A percentile compares a stretch with the other conserved stretches of the same genome.
These are phyloP conservation scores for Aspergillus ruber DNA, from an alignment of 2,329 filamentous ascomycete genomes.

Conservation along the genomic window DNA sequence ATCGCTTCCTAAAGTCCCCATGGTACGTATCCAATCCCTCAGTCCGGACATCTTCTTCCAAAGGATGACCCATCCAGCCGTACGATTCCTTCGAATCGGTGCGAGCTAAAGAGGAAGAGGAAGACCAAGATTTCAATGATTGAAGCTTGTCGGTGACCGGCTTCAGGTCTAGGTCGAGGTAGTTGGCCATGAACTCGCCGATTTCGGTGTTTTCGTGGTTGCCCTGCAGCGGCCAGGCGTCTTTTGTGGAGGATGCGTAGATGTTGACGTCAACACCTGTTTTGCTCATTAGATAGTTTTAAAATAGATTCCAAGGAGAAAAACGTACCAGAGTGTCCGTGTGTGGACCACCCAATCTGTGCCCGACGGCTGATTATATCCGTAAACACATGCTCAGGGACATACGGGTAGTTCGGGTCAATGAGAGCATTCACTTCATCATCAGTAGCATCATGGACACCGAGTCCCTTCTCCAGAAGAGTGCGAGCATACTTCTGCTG, in stretches of 20 bases:
- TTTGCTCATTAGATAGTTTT: slow-evolving; percentile 4
- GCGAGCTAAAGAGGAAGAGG: background rate
- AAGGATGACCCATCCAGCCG: slow-evolving; percentile 37
- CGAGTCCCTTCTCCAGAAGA: slow-evolving; percentile 64
- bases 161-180: slow-evolving; percentile 73
- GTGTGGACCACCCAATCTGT: slow-evolving; percentile 88
- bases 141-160: slow-evolving; percentile 69
- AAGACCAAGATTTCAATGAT: slow-evolving; percentile 17
- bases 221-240: slow-evolving; percentile 60
- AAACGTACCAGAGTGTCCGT: slow-evolving; percentile 65
- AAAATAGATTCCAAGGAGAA: background rate
- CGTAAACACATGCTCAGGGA: slow-evolving; percentile 59
- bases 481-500: slow-evolving; percentile 58
- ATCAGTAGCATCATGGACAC: slow-evolving; percentile 65
- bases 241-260: slow-evolving; percentile 68
- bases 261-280: slow-evolving; percentile 89
- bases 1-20: slow-evolving; percentile 37
- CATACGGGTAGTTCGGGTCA: slow-evolving; percentile 48
- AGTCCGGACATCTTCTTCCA: slow-evolving; percentile 30
- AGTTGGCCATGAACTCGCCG: slow-evolving; percentile 71
- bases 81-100: slow-evolving; percentile 15
- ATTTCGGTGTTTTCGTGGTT: slow-evolving; percentile 96
- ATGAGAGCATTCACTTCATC: slow-evolving; percentile 65
- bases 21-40: slow-evolving; percentile 40
- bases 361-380: slow-evolving; percentile 82